Percentiles rank a stretch among this genome's conserved stretches.
Conservation (phyloP, 805 yeast species). For the Saturnispora hagleri region DNA sequence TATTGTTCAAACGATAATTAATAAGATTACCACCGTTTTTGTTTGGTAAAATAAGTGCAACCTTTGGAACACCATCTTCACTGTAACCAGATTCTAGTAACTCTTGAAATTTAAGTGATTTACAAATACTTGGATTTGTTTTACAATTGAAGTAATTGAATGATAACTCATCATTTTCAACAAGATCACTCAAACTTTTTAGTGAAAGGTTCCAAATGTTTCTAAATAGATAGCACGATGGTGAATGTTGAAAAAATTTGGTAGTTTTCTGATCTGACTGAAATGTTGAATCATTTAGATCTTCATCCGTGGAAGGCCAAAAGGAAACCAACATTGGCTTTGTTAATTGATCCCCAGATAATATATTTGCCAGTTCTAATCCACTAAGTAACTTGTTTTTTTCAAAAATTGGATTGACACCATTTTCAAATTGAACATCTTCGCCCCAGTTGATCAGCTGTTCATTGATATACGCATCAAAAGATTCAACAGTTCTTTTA, state of each 20-base stretch:
- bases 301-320: conserved; percentile 48
- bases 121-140: conserved; percentile 41
- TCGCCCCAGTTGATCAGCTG: conserved; percentile 36
- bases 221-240: conserved; percentile 42
- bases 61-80: conserved; percentile 16
- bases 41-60: conserved; percentile 35
- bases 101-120: conserved; percentile 36
- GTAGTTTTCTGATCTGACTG: conserved; percentile 28
- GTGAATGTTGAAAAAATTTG: conserved; percentile 34
- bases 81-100: conserved; percentile 17
- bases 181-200: conserved; percentile 30
- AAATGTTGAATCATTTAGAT: conserved; percentile 28
- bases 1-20: conserved; percentile 26
- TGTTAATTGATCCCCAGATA: conserved; percentile 38
- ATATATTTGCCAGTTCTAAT: conserved; percentile 35
- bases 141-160: conserved; percentile 53
- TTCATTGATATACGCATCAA: conserved; percentile 45
- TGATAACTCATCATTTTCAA: conserved; percentile 12
- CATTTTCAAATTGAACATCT: conserved; percentile 29
- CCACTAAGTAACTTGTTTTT: conserved; percentile 14
- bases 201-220: conserved; percentile 51
- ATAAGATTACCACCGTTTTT: conserved; percentile 41
- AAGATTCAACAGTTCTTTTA: conserved; percentile 38
- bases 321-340: conserved; percentile 53
- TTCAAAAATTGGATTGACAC: conserved; percentile 26